phyloP scores from a whole-genome alignment of 495 filamentous ascomycete genomes.

The Aspergillus biplanus region DNA sequence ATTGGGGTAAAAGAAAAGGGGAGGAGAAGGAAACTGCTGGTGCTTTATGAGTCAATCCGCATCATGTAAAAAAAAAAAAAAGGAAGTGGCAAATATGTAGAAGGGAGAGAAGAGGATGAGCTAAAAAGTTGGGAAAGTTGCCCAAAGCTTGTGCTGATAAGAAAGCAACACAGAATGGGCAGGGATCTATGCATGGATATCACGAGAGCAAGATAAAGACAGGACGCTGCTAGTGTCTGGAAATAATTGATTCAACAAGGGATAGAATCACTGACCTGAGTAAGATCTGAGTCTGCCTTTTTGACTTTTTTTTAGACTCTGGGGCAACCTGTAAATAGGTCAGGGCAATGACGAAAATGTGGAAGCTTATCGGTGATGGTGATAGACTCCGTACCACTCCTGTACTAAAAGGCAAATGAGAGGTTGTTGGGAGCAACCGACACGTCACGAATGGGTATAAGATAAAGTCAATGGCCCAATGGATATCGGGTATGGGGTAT shows the following conservation, averaged over 20 bases:
- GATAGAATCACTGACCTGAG: slow-evolving; percentile 6
- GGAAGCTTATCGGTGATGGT: slow-evolving; percentile 21
- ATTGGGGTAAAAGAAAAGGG: neutral
- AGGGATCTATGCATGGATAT: slow-evolving; percentile 7
- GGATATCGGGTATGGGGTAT: neutral
- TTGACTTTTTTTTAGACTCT: neutral
- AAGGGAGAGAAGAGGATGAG: neutral
- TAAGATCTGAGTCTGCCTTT: neutral
- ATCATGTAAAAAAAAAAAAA: neutral
- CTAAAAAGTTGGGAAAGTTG: slow-evolving; percentile 2
- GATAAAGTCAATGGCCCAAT: neutral
- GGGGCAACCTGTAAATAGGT: neutral
- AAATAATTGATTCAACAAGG: neutral
- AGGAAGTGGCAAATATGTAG: slow-evolving; percentile 2
- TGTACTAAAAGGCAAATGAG: too few species aligned
- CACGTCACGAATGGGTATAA: neutral
- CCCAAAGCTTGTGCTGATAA: slow-evolving; percentile 18
- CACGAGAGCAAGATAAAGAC: slow-evolving; percentile 6
- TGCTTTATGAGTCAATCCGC: slow-evolving; percentile 14
- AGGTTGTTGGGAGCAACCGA: neutral
- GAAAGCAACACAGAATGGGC: slow-evolving; percentile 15
- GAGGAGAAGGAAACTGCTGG: neutral
- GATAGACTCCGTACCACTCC: neutral
- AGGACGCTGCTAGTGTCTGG: slow-evolving; percentile 1
- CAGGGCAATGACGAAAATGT: slow-evolving; percentile 20